Conservation (phyloP, 306 rosid genomes). For the Gillenia trifoliata region DNA sequence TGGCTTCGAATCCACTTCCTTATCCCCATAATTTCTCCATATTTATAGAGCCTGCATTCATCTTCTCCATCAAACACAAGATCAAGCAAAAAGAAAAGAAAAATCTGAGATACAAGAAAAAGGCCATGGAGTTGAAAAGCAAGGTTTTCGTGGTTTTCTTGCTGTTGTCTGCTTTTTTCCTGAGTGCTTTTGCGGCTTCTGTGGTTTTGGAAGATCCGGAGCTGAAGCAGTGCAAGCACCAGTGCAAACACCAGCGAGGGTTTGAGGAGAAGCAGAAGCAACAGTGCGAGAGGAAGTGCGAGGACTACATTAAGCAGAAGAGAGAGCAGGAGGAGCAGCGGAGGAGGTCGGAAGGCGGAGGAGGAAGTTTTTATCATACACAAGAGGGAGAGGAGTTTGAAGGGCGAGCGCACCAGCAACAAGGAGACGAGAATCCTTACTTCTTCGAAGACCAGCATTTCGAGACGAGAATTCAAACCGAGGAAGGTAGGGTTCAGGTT, state of each 20-base stretch:
- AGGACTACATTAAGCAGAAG: constrained; percentile 31
- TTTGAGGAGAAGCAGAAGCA: constrained; percentile 17
- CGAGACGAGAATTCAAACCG: constrained; percentile 29
- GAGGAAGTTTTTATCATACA: not conserved
- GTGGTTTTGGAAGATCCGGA: constrained; percentile 28
- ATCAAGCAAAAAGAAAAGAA: not conserved
- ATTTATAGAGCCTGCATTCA: not conserved
- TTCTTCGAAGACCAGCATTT: constrained; percentile 40
- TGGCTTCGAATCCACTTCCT: not conserved
- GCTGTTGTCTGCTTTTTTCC: constrained; percentile 15
- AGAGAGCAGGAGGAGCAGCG: constrained; percentile 23
- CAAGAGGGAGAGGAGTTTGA: not conserved
- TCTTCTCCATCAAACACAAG: not conserved
- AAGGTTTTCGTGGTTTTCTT: constrained; percentile 17
- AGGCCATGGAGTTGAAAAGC: constrained; percentile 19
- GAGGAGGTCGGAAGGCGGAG: constrained; percentile 2
- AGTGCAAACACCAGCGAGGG: constrained; percentile 41
- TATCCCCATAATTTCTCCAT: not conserved
- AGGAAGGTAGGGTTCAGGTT: constrained; percentile 40
- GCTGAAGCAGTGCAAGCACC: constrained; percentile 43
- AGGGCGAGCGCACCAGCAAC: not conserved
- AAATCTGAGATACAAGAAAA: not conserved
- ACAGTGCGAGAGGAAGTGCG: constrained; percentile 33
- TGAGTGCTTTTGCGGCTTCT: constrained; percentile 11
- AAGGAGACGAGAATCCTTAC: constrained; percentile 31